Evolutionary conservation across 345 rosid species (phyloP).

Genomic region (Populus alba): DNA sequence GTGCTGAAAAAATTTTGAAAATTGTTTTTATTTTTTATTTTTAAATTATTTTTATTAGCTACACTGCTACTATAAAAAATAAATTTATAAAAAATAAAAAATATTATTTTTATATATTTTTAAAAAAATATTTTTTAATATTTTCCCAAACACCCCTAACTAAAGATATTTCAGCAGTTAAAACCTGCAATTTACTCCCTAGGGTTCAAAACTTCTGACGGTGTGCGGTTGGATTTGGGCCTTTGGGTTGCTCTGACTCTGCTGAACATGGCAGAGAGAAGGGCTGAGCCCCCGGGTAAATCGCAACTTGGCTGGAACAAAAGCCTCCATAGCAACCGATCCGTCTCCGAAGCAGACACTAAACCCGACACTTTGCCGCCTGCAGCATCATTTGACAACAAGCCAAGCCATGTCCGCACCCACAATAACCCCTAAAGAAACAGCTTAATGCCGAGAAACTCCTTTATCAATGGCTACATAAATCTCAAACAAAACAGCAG

Average conservation of each 20-base stretch:
- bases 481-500: not conserved
- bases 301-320: not conserved
- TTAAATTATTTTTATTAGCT: too few species aligned
- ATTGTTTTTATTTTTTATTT: too few species aligned
- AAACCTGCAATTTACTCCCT: too few species aligned
- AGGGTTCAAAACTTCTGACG: too few species aligned
- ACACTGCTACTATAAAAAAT: too few species aligned
- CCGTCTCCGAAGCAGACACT: not conserved
- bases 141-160: too few species aligned
- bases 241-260: not conserved
- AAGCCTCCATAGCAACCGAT: not conserved
- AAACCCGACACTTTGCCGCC: not conserved
- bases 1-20: too few species aligned
- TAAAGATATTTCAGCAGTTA: too few species aligned
- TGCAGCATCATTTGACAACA: not conserved
- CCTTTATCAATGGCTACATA: conserved; percentile 26
- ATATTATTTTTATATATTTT: too few species aligned
- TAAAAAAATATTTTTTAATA: too few species aligned
- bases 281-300: not conserved
- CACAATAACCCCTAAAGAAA: not conserved
- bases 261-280: not conserved
- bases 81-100: too few species aligned
- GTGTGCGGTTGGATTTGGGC: not conserved
- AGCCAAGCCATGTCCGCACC: not conserved
- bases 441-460: not conserved